Conservation (phyloP, 495 filamentous ascomycete genomes). For the Annulohypoxylon maeteangense region DNA sequence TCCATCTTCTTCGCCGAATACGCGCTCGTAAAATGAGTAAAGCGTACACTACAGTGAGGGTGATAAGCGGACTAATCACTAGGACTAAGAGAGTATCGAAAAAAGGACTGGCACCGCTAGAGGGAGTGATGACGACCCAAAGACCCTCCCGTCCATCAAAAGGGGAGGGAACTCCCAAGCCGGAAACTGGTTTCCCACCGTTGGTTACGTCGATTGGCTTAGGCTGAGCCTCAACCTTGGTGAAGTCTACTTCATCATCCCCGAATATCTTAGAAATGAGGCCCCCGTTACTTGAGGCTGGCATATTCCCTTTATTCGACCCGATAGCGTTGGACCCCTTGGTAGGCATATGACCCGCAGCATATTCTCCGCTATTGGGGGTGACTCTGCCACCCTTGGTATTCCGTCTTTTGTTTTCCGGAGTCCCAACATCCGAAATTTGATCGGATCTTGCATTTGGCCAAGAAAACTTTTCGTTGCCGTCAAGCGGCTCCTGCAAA, state of each 20-base stretch:
- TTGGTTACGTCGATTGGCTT: constrained; percentile 20
- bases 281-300: constrained; percentile 42
- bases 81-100: constrained; percentile 95
- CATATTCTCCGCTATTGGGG: constrained; percentile 82
- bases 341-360: constrained; percentile 46
- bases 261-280: constrained; percentile 60
- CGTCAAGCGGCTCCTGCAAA: constrained; percentile 12
- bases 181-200: constrained; percentile 23
- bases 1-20: constrained; percentile 89
- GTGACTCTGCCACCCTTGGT: constrained; percentile 75
- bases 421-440: constrained; percentile 24
- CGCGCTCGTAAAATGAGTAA: constrained; percentile 88
- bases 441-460: constrained; percentile 35
- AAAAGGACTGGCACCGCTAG: constrained; percentile 90
- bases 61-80: constrained; percentile 91
- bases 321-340: constrained; percentile 40
- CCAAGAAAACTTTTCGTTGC: constrained; percentile 33
- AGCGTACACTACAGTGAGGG: constrained; percentile 91
- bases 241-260: constrained; percentile 51
- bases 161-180: constrained; percentile 16
- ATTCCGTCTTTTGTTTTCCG: constrained; percentile 52
- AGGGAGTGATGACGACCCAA: constrained; percentile 94
- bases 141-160: constrained; percentile 75
- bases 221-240: constrained; percentile 38
- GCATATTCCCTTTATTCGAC: constrained; percentile 37